Evolutionary conservation across 139 green algal genomes (phyloP).

Genomic region (Nannochloris sp.): DNA sequence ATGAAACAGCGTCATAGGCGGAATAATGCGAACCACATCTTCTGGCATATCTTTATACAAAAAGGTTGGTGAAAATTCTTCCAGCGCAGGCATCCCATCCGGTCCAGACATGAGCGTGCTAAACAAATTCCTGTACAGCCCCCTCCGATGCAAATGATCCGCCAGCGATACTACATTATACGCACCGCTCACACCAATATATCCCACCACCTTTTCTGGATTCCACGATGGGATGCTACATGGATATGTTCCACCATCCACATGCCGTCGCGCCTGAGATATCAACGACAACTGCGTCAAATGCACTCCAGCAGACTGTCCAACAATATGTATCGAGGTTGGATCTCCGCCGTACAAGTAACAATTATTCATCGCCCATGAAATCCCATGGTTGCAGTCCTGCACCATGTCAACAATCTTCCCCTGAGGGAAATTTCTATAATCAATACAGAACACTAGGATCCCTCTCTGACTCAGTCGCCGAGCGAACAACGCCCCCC

Average conservation of each 20-base stretch:
- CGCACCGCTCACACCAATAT: conserved; percentile 43
- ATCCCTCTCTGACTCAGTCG: conserved; percentile 70
- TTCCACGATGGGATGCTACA: conserved; percentile 41
- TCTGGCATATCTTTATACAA: conserved; percentile 22
- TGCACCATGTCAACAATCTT: conserved; percentile 77
- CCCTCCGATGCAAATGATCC: conserved; percentile 66
- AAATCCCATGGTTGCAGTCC: conserved; percentile 82
- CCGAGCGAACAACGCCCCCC: conserved; percentile 77
- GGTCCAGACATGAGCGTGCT: conserved; percentile 36
- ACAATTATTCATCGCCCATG: conserved; percentile 67
- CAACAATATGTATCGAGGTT: conserved; percentile 59
- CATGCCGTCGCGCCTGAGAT: conserved; percentile 38
- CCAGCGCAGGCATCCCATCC: conserved; percentile 33
- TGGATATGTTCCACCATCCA: background rate
- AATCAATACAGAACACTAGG: conserved; percentile 85
- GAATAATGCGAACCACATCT: conserved; percentile 25
- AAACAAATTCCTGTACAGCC: conserved; percentile 62
- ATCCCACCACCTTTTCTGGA: conserved; percentile 20
- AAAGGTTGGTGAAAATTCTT: conserved; percentile 53
- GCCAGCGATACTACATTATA: conserved; percentile 71
- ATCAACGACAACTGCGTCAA: conserved; percentile 65
- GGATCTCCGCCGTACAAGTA: conserved; percentile 64
- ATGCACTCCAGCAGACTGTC: conserved; percentile 82
- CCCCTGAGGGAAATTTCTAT: conserved; percentile 91
- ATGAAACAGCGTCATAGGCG: conserved; percentile 67